phyloP scores from a whole-genome alignment of 2,329 filamentous ascomycete species.

The Nemania sp. region DNA sequence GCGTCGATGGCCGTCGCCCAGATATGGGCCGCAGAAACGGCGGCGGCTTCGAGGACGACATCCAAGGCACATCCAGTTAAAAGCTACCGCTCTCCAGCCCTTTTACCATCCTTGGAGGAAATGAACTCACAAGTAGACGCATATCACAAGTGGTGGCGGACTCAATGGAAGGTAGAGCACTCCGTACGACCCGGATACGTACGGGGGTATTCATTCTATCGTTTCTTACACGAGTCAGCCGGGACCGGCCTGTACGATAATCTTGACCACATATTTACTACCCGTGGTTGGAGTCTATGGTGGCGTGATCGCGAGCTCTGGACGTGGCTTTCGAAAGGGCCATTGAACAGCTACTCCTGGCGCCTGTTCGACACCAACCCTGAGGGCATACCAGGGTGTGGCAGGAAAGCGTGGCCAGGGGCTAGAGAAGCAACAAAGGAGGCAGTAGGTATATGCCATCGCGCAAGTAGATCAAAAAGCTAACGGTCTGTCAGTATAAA shows the following conservation, averaged over 20 bases:
- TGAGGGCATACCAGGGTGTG: constrained; percentile 32
- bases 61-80: background rate
- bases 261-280: constrained; percentile 32
- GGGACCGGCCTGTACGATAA: constrained; percentile 37
- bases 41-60: background rate
- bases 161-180: constrained; percentile 29
- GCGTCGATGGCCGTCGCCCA: constrained; percentile 48
- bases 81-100: constrained; percentile 20
- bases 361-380: constrained; percentile 39
- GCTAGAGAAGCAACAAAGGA: constrained; percentile 32
- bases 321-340: constrained; percentile 34
- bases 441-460: constrained; percentile 25
- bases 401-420: constrained; percentile 31
- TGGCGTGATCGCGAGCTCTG: constrained; percentile 34
- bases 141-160: constrained; percentile 38
- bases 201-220: constrained; percentile 31
- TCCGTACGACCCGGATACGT: constrained; percentile 33
- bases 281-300: constrained; percentile 33
- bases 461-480: background rate
- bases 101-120: constrained; percentile 29
- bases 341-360: constrained; percentile 36
- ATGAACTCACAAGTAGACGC: constrained; percentile 36
- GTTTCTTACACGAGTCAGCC: constrained; percentile 36
- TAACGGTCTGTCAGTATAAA: background rate
- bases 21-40: constrained; percentile 28